Evolutionary conservation across 2,329 filamentous ascomycete genomes (phyloP).

Genomic region (Fusarium piperis): DNA sequence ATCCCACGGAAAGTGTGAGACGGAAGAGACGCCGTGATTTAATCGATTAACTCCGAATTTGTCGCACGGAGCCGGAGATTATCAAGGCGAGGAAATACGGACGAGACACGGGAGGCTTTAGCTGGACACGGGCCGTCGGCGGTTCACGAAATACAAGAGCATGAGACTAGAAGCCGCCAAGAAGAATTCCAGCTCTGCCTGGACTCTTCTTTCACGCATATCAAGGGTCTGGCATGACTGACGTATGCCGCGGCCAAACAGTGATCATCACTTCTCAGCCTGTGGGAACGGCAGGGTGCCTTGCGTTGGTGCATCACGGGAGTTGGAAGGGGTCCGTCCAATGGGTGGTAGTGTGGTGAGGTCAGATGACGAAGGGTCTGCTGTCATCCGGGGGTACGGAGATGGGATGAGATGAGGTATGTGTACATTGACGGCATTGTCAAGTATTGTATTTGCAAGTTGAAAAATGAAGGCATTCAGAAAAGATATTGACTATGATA

Average conservation of each 20-base stretch:
- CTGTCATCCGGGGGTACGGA: neutral
- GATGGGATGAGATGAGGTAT: neutral
- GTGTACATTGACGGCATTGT: neutral
- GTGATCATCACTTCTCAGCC: neutral
- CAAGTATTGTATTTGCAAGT: neutral
- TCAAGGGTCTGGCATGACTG: neutral
- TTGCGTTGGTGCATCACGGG: neutral
- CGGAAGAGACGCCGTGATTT: neutral
- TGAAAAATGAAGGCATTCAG: constrained; percentile 7
- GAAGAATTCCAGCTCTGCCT: neutral
- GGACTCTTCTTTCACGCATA: neutral
- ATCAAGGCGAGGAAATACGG: neutral
- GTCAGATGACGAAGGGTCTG: constrained; percentile 7
- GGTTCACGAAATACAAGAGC: neutral
- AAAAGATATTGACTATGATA: neutral
- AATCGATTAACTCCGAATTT: neutral
- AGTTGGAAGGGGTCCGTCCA: neutral
- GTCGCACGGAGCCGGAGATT: neutral
- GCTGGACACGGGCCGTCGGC: neutral
- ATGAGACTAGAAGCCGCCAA: neutral
- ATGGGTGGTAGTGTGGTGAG: neutral
- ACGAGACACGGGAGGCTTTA: neutral
- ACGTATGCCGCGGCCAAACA: neutral
- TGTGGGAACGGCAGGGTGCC: neutral
- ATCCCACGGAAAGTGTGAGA: neutral